Evolutionary conservation across 805 yeast species (phyloP).

Genomic region (Starmera dryadoides): DNA sequence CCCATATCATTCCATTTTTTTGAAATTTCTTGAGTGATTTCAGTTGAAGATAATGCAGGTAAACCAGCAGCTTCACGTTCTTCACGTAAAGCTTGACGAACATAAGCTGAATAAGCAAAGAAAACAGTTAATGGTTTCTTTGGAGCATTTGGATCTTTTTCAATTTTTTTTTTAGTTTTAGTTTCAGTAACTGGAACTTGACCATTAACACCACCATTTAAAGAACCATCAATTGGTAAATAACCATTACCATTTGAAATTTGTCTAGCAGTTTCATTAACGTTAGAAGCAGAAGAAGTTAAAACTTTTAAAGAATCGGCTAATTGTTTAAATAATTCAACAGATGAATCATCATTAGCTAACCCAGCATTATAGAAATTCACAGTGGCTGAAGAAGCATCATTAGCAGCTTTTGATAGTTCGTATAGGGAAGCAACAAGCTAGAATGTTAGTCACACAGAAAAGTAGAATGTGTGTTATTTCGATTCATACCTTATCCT

Average conservation of each 20-base stretch:
- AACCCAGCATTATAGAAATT: slow-evolving; percentile 59
- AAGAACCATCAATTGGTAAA: slow-evolving; percentile 6
- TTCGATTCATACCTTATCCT: slow-evolving; percentile 15
- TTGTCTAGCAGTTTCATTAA: slow-evolving; percentile 17
- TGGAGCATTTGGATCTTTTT: slow-evolving; percentile 90
- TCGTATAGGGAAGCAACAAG: slow-evolving; percentile 76
- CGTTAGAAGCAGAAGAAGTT: slow-evolving; percentile 27
- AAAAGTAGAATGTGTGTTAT: background rate
- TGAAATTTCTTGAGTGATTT: slow-evolving; percentile 72
- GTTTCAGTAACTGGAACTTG: slow-evolving; percentile 13
- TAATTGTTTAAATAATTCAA: slow-evolving; percentile 37
- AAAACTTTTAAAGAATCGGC: slow-evolving; percentile 33
- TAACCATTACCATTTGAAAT: slow-evolving; percentile 5
- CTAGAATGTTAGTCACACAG: slow-evolving; percentile 20
- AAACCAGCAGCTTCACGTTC: slow-evolving; percentile 55
- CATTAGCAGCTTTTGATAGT: slow-evolving; percentile 79
- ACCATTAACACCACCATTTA: slow-evolving; percentile 8
- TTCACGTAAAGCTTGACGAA: slow-evolving; percentile 62
- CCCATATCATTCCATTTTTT: slow-evolving; percentile 70
- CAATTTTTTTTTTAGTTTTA: slow-evolving; percentile 35
- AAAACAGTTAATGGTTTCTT: slow-evolving; percentile 88
- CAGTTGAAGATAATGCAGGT: slow-evolving; percentile 64
- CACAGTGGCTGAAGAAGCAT: slow-evolving; percentile 74
- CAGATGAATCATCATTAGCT: slow-evolving; percentile 37
- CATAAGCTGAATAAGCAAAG: slow-evolving; percentile 69